Conservation (phyloP, 1,284 basidiomycete species). For the Naganishia sp. region DNA sequence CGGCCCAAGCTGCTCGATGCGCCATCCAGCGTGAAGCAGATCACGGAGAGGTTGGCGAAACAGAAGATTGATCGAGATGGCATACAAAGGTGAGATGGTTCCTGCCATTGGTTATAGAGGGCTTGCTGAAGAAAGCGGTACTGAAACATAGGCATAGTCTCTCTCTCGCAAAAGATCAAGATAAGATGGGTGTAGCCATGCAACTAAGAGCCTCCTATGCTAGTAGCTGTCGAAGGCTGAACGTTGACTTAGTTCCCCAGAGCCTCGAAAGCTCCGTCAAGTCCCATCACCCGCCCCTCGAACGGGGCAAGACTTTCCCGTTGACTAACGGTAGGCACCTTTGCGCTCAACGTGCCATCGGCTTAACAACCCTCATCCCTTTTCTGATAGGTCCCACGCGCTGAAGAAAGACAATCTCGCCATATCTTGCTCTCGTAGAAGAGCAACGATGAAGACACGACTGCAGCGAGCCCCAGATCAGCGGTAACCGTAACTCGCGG, state of each 20-base stretch:
- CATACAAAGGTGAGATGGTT: background rate
- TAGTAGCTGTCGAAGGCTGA: background rate
- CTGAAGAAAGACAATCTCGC: too few relatives aligned
- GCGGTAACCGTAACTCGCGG: too few relatives aligned
- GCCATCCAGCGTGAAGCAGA: constrained; percentile 6
- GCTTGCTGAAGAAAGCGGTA: background rate
- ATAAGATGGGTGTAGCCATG: background rate
- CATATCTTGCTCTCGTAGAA: too few relatives aligned
- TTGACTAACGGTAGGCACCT: background rate
- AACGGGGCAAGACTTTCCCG: background rate
- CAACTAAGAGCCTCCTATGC: constrained; percentile 6
- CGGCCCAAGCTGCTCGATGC: background rate
- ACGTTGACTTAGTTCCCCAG: background rate
- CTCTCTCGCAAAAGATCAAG: constrained; percentile 1
- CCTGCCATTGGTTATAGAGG: too few relatives aligned
- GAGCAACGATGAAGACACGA: too few relatives aligned
- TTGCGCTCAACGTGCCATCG: too few relatives aligned
- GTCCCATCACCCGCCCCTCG: background rate
- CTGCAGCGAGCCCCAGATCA: too few relatives aligned
- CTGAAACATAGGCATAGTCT: background rate
- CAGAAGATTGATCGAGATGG: constrained; percentile 2
- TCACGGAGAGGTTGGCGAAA: constrained; percentile 12
- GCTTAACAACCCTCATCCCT: too few relatives aligned
- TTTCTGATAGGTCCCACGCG: too few relatives aligned
- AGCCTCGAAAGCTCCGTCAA: background rate